phyloP scores from a whole-genome alignment of 805 yeast genomes.

The Naumovozyma castellii region DNA sequence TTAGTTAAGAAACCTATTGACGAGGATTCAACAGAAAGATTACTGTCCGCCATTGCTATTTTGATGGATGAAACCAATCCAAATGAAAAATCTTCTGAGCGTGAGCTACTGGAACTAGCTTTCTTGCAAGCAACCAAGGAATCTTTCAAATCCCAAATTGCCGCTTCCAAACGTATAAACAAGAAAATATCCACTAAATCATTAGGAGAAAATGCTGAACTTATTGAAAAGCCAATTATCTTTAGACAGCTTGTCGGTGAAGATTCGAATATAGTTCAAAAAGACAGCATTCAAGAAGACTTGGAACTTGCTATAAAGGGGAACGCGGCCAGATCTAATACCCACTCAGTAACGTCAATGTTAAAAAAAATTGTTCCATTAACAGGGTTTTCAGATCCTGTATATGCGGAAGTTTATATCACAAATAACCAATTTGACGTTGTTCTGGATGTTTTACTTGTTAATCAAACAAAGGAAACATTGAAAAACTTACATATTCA shows the following conservation, averaged over 20 bases:
- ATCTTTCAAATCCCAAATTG: slow-evolving; percentile 69
- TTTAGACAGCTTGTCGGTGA: slow-evolving; percentile 68
- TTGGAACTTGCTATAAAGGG: slow-evolving; percentile 42
- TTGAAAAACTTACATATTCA: slow-evolving; percentile 86
- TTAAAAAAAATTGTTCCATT: slow-evolving; percentile 82
- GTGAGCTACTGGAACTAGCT: slow-evolving; percentile 43
- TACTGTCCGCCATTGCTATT: slow-evolving; percentile 74
- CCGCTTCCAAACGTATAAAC: slow-evolving; percentile 47
- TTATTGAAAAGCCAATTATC: slow-evolving; percentile 65
- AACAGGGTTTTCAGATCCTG: slow-evolving; percentile 98
- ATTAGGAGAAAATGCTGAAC: slow-evolving; percentile 55
- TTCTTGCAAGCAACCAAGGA: slow-evolving; percentile 81
- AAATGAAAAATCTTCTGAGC: slow-evolving; percentile 33
- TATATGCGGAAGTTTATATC: slow-evolving; percentile 94
- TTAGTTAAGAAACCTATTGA: slow-evolving; percentile 69
- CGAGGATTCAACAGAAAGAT: slow-evolving; percentile 94
- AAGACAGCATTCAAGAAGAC: slow-evolving; percentile 50
- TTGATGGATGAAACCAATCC: slow-evolving; percentile 51
- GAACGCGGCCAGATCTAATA: slow-evolving; percentile 35
- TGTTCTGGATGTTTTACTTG: slow-evolving; percentile 83
- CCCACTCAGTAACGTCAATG: slow-evolving; percentile 62
- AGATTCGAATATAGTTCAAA: slow-evolving; percentile 29
- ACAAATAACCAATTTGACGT: slow-evolving; percentile 96
- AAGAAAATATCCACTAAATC: slow-evolving; percentile 48
- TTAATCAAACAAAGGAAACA: slow-evolving; percentile 88